Conservation (phyloP, 2,329 filamentous ascomycete species). For the Hyphodiscus sp. region DNA sequence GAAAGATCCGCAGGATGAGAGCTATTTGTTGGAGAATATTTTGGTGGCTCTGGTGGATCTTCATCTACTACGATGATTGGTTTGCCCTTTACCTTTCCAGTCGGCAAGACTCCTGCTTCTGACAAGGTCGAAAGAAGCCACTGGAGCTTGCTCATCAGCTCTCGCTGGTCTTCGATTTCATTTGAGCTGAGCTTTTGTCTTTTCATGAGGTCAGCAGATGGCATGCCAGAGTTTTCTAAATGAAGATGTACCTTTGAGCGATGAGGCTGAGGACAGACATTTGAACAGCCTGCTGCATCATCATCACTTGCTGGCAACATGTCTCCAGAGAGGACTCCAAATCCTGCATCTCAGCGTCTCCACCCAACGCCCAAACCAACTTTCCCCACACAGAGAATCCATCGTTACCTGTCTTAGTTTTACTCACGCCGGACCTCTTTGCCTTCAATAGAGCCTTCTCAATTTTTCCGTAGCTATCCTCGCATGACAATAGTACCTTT, state of each 20-base stretch:
- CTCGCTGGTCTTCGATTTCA: not conserved
- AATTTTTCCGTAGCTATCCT: not conserved
- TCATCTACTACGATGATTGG: not conserved
- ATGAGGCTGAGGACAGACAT: not conserved
- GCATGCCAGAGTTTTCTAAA: not conserved
- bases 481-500: not conserved
- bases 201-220: not conserved
- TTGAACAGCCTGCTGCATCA: constrained; percentile 4
- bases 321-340: not conserved
- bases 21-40: not conserved
- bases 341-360: constrained; percentile 3
- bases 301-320: constrained; percentile 3
- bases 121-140: not conserved
- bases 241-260: not conserved
- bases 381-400: not conserved
- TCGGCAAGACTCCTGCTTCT: not conserved
- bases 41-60: not conserved
- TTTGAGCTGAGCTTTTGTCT: not conserved
- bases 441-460: not conserved
- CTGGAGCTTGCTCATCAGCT: constrained; percentile 1
- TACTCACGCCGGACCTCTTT: not conserved
- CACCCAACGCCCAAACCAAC: not conserved
- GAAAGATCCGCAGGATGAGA: not conserved
- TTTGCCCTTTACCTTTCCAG: not conserved
- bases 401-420: not conserved